A percentile compares a stretch with the other conserved stretches of the same genome.
Evolutionary conservation across 108 stramenopile genomes (phyloP).

Genomic region (Nitzschia sp.): DNA sequence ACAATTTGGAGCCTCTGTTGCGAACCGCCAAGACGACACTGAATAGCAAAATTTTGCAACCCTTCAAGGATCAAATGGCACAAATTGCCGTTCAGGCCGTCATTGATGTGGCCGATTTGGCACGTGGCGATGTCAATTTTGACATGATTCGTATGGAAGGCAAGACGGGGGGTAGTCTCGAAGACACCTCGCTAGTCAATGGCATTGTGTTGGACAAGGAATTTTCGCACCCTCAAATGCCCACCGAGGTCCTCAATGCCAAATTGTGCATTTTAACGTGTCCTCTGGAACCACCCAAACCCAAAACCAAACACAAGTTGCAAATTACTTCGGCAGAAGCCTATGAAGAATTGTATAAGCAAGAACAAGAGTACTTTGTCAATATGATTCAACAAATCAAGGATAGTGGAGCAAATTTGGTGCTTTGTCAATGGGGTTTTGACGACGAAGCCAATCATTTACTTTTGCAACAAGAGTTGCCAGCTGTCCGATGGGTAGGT

Average conservation of each 20-base stretch:
- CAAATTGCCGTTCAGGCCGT: constrained; percentile 96
- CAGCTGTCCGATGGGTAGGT: constrained; percentile 97
- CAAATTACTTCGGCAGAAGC: constrained; percentile 96
- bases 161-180: constrained; percentile 97
- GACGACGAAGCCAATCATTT: constrained; percentile 99
- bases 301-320: constrained; percentile 99
- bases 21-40: constrained; percentile 97
- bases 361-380: constrained; percentile 96
- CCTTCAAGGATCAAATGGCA: constrained; percentile 96
- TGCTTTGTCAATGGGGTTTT: constrained; percentile 99
- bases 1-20: constrained; percentile 88
- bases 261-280: constrained; percentile 97
- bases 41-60: constrained; percentile 95
- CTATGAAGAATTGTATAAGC: constrained; percentile 91
- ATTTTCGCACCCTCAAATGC: constrained; percentile 97
- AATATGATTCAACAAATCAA: constrained; percentile 98
- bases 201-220: constrained; percentile 99
- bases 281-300: constrained; percentile 99
- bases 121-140: constrained; percentile 98
- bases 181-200: constrained; percentile 96
- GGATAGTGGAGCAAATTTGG: constrained; percentile 95
- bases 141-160: constrained; percentile 99
- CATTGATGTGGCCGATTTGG: constrained; percentile 94
- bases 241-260: constrained; percentile 89
- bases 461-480: constrained; percentile 90